Evolutionary conservation across 441 rosid genomes (phyloP), one percentile per base, ranked within the genome.

Genomic region (Euphorbia celastroides): DNA sequence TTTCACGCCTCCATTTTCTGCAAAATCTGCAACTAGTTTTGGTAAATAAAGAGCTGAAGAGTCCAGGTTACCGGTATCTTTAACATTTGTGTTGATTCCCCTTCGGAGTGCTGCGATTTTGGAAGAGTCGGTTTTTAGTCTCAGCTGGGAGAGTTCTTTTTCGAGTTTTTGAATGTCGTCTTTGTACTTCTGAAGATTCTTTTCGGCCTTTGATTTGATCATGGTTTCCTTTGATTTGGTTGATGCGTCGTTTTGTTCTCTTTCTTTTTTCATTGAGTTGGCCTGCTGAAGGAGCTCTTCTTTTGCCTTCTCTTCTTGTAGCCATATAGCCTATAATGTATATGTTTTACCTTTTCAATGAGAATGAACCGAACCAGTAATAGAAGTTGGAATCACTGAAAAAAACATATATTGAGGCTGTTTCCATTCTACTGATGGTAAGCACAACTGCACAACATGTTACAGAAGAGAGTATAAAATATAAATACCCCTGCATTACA

Each of bases 21-120:
- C 60, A 30, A 72, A 57, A 58, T 66, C 77, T 25, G 74, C 57
- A 67, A 70, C 67, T 23, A 62, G 66, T 62, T 78, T 78, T 5
- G 83, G 71, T 66, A 74, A 61, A 46, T 59, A 60, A 41, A 77
- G 60, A 28, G 63, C 48, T 28, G 51, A 26, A 7, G 68, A 36
- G 69, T 84, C 74, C 71, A 80, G 83, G 58, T n/a, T n/a, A n/a
- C 27, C 57, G 10, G 57, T 64, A 32, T 30, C 58, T 67, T 57
- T 79, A n/a, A 26, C 7, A 27, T 84, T 82, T 2, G 64, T 32
- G 14, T 76, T 67, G 57, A 86, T 80, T 52, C 98, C 96, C 73
- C 83, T 75, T 57, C 88, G 78, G 60, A 93, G 82, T 51, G 93
- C 97, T 46, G 95, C 98, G 60, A 90, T 88, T 78, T 84, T 90